Conservation (phyloP, 306 rosid species). For the Cucurbita pepo region DNA sequence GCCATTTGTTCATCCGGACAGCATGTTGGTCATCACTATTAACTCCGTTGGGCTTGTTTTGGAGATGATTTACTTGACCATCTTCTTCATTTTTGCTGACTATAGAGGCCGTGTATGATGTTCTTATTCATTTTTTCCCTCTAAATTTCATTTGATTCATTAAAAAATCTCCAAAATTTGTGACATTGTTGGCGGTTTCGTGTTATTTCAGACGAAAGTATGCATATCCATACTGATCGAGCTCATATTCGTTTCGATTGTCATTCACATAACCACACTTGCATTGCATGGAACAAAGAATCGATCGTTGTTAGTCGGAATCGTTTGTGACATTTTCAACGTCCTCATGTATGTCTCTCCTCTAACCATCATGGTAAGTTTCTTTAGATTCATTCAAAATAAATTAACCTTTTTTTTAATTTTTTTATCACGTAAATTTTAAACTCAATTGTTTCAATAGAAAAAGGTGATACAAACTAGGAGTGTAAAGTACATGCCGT, state of each 20-base stretch:
- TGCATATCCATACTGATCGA: conserved; percentile 1
- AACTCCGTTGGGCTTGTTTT: conserved; percentile 41
- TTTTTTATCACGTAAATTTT: too few species aligned
- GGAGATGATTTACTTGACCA: conserved; percentile 35
- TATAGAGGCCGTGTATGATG: conserved; percentile 29
- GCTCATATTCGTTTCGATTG: conserved; percentile 14
- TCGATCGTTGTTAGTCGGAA: conserved; percentile 53
- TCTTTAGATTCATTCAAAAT: too few species aligned
- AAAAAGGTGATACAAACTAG: conserved; percentile 36
- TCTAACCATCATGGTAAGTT: not conserved
- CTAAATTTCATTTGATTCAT: not conserved
- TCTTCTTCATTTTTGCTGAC: conserved; percentile 22
- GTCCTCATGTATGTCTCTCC: conserved; percentile 27
- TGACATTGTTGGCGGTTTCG: not conserved
- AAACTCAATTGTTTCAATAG: conserved; percentile 12
- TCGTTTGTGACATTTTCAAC: conserved; percentile 51
- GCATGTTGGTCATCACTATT: conserved; percentile 42
- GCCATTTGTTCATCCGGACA: conserved; percentile 60
- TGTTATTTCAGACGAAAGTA: conserved; percentile 30
- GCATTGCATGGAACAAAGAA: conserved; percentile 14
- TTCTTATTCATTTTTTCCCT: not conserved
- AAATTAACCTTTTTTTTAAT: too few species aligned
- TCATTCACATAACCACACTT: conserved; percentile 24
- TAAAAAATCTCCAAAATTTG: not conserved
- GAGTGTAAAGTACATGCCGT: conserved; percentile 73